phyloP scores from a whole-genome alignment of 2,329 filamentous ascomycete genomes.

The Ceratocystis lukuohia region DNA sequence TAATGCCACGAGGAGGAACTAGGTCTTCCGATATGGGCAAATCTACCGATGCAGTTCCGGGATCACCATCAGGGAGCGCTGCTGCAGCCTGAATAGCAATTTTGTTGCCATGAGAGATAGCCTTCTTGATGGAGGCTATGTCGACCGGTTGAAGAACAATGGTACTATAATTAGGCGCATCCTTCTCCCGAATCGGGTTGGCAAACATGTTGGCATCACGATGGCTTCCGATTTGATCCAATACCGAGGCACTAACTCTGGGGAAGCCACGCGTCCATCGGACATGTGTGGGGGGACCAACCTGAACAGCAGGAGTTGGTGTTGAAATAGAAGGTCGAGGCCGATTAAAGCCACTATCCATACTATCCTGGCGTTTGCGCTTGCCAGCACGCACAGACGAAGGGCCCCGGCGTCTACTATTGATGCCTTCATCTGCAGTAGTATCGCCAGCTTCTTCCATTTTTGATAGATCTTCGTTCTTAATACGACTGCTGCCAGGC shows the following conservation, averaged over 20 bases:
- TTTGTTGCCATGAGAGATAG: slow-evolving; percentile 59
- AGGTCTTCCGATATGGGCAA: slow-evolving; percentile 62
- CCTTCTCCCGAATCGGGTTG: slow-evolving; percentile 57
- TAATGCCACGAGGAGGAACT: slow-evolving; percentile 73
- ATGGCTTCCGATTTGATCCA: slow-evolving; percentile 65
- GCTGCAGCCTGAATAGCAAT: slow-evolving; percentile 47
- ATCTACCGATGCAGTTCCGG: slow-evolving; percentile 43
- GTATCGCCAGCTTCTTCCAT: slow-evolving; percentile 44
- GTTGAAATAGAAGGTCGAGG: slow-evolving; percentile 24
- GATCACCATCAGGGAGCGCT: slow-evolving; percentile 45
- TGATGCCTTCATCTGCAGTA: slow-evolving; percentile 40
- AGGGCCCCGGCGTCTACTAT: slow-evolving; percentile 29
- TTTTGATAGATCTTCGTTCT: slow-evolving; percentile 45
- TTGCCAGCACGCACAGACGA: slow-evolving; percentile 29
- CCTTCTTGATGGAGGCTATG: slow-evolving; percentile 62
- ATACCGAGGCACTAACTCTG: slow-evolving; percentile 56
- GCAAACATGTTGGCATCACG: slow-evolving; percentile 70
- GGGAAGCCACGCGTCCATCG: slow-evolving; percentile 64
- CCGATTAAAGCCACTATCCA: slow-evolving; percentile 31
- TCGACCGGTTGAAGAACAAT: slow-evolving; percentile 64
- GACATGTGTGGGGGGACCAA: slow-evolving; percentile 48
- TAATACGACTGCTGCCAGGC: slow-evolving; percentile 32
- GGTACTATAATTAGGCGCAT: slow-evolving; percentile 62
- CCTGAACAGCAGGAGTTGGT: slow-evolving; percentile 27
- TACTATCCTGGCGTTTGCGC: slow-evolving; percentile 42